Conservation (phyloP, 805 yeast genomes). For the Schizosaccharomyces lindneri region DNA sequence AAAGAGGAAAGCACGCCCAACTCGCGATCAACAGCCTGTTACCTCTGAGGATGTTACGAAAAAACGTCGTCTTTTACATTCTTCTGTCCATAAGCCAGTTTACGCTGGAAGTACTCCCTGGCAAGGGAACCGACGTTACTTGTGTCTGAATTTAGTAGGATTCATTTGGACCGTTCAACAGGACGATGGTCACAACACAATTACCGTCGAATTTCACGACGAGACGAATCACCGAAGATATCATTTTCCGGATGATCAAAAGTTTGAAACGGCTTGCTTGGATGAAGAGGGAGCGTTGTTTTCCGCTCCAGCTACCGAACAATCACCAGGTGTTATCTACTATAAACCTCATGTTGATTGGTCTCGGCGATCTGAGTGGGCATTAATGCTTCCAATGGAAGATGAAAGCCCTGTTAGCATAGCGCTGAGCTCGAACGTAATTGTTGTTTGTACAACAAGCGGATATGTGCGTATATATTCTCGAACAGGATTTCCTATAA, state of each 20-base stretch:
- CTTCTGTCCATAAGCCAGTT: constrained; percentile 24
- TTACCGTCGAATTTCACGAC: constrained; percentile 79
- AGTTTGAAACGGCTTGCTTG: constrained; percentile 44
- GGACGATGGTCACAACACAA: constrained; percentile 28
- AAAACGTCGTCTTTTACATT: background rate
- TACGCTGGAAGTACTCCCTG: constrained; percentile 83
- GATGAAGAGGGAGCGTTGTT: constrained; percentile 30
- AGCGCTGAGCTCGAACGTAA: constrained; percentile 35
- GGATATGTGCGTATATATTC: constrained; percentile 58
- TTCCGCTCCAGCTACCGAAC: constrained; percentile 23
- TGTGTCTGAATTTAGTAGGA: constrained; percentile 19
- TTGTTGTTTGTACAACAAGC: constrained; percentile 44
- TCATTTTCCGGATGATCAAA: constrained; percentile 53
- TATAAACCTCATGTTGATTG: constrained; percentile 46
- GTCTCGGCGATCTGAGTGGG: constrained; percentile 6
- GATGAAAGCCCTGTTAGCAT: constrained; percentile 30
- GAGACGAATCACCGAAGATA: constrained; percentile 50
- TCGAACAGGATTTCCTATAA: constrained; percentile 44
- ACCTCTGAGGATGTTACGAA: background rate
- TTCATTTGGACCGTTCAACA: constrained; percentile 55
- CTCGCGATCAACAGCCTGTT: background rate
- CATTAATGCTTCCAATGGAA: constrained; percentile 13
- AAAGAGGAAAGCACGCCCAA: background rate
- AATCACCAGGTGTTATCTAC: constrained; percentile 20
- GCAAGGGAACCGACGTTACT: constrained; percentile 29